Evolutionary conservation across 2,329 filamentous ascomycete species (phyloP).

Genomic region (Aspergillus puulaauensis): DNA sequence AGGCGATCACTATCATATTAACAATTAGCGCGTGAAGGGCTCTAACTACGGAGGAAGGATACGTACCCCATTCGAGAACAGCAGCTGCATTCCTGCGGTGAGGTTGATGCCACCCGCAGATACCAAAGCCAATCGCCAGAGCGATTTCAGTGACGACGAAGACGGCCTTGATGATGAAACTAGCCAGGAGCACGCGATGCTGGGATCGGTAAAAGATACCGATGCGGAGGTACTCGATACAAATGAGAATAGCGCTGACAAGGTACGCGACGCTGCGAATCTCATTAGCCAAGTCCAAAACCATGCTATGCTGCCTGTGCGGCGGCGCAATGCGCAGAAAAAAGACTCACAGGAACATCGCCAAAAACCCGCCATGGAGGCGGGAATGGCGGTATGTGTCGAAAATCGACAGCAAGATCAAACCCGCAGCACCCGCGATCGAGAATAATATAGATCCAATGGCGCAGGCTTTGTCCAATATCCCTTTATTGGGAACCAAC

Average conservation of each 20-base stretch:
- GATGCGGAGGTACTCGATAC: slow-evolving; percentile 84
- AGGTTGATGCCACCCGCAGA: slow-evolving; percentile 31
- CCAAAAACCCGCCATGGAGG: slow-evolving; percentile 74
- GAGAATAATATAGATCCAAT: slow-evolving; percentile 57
- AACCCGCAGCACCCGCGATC: slow-evolving; percentile 70
- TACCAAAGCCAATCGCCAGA: slow-evolving; percentile 67
- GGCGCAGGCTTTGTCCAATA: slow-evolving; percentile 40
- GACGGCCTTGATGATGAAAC: slow-evolving; percentile 82
- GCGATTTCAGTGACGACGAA: slow-evolving; percentile 80
- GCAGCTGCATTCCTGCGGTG: slow-evolving; percentile 65
- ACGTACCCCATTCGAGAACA: slow-evolving; percentile 68
- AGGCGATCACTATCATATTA: slow-evolving; percentile 59
- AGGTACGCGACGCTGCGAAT: slow-evolving; percentile 66
- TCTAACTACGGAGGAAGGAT: background rate
- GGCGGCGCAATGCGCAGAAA: background rate
- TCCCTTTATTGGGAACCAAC: slow-evolving; percentile 67
- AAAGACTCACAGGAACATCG: slow-evolving; percentile 67
- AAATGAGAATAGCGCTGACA: slow-evolving; percentile 81
- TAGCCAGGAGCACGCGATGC: slow-evolving; percentile 69
- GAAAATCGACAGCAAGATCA: slow-evolving; percentile 83
- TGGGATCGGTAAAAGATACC: slow-evolving; percentile 72
- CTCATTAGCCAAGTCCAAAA: background rate
- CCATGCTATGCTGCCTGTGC: background rate
- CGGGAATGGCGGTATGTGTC: slow-evolving; percentile 69
- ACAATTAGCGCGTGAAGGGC: background rate